A percentile compares a stretch with the other conserved stretches of the same genome.
Evolutionary conservation across 176 grass and related monocot species (phyloP).

Genomic region (Zoysia japonica): DNA sequence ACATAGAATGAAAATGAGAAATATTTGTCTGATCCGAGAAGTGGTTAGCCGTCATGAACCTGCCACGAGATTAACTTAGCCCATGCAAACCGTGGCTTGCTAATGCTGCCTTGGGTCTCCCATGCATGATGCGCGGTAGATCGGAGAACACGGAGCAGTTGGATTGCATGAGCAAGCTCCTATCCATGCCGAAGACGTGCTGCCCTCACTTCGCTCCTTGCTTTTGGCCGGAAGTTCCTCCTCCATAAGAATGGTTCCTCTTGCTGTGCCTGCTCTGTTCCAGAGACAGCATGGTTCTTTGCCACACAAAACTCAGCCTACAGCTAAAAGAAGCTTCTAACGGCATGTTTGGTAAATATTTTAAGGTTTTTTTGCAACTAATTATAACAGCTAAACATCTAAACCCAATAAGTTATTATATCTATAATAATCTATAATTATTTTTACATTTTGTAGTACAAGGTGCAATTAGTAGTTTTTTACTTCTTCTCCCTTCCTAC

Average conservation of each 20-base stretch:
- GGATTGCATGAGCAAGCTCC: conserved; percentile 45
- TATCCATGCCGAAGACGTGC: conserved; percentile 51
- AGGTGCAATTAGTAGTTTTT: no score
- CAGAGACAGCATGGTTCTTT: background rate
- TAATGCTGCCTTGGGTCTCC: background rate
- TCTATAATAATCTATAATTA: no score
- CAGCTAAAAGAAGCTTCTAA: conserved; percentile 41
- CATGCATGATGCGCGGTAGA: conserved; percentile 7
- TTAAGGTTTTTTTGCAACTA: no score
- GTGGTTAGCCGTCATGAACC: background rate
- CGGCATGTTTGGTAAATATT: background rate
- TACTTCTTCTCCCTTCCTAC: no score
- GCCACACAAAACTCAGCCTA: background rate
- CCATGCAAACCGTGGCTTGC: conserved; percentile 33
- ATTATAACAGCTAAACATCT: no score
- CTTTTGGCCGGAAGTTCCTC: conserved; percentile 41
- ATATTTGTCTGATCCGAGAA: background rate
- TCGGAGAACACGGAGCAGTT: conserved; percentile 49
- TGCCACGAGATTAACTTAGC: conserved; percentile 11
- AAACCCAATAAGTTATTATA: no score
- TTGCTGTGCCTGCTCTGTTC: conserved; percentile 44
- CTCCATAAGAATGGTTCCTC: background rate
- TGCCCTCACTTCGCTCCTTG: conserved; percentile 56
- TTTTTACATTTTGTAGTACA: no score
- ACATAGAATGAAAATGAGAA: background rate